Evolutionary conservation across 805 yeast species (phyloP).

Genomic region (Kluyveromyces dobzhanskii): DNA sequence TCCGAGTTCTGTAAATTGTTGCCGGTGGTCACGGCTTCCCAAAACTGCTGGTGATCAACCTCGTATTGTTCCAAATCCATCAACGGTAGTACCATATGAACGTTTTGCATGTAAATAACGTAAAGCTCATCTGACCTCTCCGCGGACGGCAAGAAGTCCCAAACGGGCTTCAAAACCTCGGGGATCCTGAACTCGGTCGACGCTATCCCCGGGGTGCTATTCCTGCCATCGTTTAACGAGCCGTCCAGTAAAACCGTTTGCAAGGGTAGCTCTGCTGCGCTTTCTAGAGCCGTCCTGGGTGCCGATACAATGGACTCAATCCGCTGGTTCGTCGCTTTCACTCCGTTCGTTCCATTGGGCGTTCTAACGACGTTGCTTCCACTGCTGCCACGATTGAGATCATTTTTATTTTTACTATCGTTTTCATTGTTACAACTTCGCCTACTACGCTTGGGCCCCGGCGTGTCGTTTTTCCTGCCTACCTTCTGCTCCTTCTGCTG

Average conservation of each 20-base stretch:
- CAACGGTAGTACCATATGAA: constrained; percentile 49
- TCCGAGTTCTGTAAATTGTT: constrained; percentile 21
- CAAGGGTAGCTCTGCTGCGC: no score
- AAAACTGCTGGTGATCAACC: constrained; percentile 39
- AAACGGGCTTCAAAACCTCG: neutral
- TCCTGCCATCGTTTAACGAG: no score
- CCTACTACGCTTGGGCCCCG: neutral
- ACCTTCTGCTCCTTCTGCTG: constrained; percentile 6
- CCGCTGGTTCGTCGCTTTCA: no score
- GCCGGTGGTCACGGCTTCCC: constrained; percentile 28
- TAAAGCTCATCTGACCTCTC: constrained; percentile 40
- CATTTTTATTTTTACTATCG: neutral
- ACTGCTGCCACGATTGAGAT: neutral
- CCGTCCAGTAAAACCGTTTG: no score
- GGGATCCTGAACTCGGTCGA: neutral
- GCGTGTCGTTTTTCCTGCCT: constrained; percentile 3
- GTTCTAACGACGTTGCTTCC: no score
- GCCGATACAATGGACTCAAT: no score
- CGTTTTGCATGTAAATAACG: constrained; percentile 41
- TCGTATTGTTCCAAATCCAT: constrained; percentile 39
- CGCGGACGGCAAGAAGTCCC: constrained; percentile 35
- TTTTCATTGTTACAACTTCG: neutral
- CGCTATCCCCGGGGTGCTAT: no score
- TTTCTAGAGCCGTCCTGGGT: no score
- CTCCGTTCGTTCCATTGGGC: no score